Evolutionary conservation across 1,284 basidiomycete genomes (phyloP), one percentile per base, ranked within the genome.

Genomic region (Gymnopus androsaceus): DNA sequence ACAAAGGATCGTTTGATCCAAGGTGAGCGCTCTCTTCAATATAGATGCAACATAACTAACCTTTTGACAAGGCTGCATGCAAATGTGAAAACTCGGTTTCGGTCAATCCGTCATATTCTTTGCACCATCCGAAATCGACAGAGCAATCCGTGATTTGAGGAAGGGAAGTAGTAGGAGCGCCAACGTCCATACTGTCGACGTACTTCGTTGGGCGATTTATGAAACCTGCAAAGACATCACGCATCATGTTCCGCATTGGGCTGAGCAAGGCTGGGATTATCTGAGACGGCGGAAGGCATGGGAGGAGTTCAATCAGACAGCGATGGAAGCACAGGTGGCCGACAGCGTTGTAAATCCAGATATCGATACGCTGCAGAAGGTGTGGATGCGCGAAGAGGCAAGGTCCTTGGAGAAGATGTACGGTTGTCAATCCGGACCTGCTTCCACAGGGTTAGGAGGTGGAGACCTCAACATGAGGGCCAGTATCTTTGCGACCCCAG

Each of bases 1-100:
- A 81, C 78, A 0, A 84, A 84, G 48, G 83, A 85, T 62, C 70
- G 76, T 42, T 61, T 84, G 12, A 67, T 75, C 3, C 82, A 84
- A 72, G 83, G 82, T 79, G 57, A 55, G 69, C 59, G 7, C 17
- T 30, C 19, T 36, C 9, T 27, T n/a, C 19, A n/a, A 7, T 28
- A 15, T 12, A 27, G 8, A 11, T 4, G 8, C n/a, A 28, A 28
- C 28, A 41, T 19, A 36, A 41, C n/a, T 12, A 36, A 5, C 6
- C 7, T 25, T 14, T n/a, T n/a, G n/a, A n/a, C n/a, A n/a, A 79
- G 77, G 74, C 5, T 78, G 77, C 58, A 79, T 79, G 77, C 68
- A 77, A 25, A 75, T 82, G 81, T 71, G 81, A 3, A 72, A 76
- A 55, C 68, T 82, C 0, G 81, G 82, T 3, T 63, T 68, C 14